Conservation (phyloP, 73 alveolate genomes). For the Paramecium bursaria region DNA sequence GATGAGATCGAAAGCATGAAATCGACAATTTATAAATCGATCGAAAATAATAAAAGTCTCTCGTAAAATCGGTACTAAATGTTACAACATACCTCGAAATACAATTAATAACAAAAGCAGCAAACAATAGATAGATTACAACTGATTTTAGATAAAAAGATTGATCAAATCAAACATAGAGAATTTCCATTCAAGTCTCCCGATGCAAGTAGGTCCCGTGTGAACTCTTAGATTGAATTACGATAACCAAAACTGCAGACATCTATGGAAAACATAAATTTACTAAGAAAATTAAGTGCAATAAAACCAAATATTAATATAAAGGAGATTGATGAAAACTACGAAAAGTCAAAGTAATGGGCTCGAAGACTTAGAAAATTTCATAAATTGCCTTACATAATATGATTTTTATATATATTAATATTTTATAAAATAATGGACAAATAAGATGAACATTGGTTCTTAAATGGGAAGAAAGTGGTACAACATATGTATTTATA, state of each 20-base stretch:
- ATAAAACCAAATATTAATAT: conserved; percentile 42
- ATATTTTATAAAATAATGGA: too few relatives aligned
- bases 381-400: neutral
- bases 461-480: conserved; percentile 44
- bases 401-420: too few relatives aligned
- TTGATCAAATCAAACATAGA: conserved; percentile 16
- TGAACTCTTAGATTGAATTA: conserved; percentile 27
- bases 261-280: conserved; percentile 23
- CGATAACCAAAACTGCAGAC: conserved; percentile 13
- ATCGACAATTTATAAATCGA: conserved; percentile 1
- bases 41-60: neutral
- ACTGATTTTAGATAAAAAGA: conserved; percentile 27
- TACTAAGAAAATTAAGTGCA: neutral
- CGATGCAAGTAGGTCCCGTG: conserved; percentile 5
- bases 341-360: conserved; percentile 5
- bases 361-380: conserved; percentile 23
- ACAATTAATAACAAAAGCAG: conserved; percentile 6
- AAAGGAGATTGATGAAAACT: neutral
- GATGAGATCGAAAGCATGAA: conserved; percentile 19
- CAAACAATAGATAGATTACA: neutral
- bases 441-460: conserved; percentile 46
- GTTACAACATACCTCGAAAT: conserved; percentile 49
- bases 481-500: neutral
- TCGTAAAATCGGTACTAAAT: conserved; percentile 18
- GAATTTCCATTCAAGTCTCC: conserved; percentile 24